A percentile compares a stretch with the other conserved stretches of the same genome.
These are phyloP conservation scores for Gymnopilus dilepis DNA, from an alignment of 768 basidiomycete genomes.

Conservation along the genomic window DNA sequence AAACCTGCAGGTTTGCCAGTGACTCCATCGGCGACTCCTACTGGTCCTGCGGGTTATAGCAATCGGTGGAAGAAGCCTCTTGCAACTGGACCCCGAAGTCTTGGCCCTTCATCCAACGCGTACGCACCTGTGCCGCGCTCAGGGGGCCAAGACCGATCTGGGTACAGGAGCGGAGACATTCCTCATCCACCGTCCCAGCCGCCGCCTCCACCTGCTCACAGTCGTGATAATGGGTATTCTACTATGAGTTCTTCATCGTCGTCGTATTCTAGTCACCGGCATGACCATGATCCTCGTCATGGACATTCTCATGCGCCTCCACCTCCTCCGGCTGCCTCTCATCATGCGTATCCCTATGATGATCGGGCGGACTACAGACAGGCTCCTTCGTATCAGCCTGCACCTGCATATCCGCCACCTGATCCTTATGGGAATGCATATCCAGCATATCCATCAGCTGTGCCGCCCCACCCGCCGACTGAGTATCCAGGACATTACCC, in stretches of 20 bases:
- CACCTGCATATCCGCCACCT: slow-evolving; percentile 22
- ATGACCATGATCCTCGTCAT: slow-evolving; percentile 1
- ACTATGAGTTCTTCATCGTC: slow-evolving; percentile 2
- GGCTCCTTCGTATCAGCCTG: slow-evolving; percentile 16
- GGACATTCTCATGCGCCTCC: background rate
- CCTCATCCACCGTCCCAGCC: slow-evolving; percentile 7
- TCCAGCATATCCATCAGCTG: slow-evolving; percentile 6
- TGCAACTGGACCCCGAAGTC: slow-evolving; percentile 34
- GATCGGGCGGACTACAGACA: slow-evolving; percentile 23
- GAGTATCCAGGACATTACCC: slow-evolving; percentile 17
- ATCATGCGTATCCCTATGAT: slow-evolving; percentile 18
- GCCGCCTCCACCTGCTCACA: background rate
- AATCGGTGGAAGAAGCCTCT: slow-evolving; percentile 32
- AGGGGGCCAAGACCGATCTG: slow-evolving; percentile 33
- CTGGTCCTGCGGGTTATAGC: slow-evolving; percentile 6
- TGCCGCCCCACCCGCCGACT: slow-evolving; percentile 14
- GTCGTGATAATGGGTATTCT: background rate
- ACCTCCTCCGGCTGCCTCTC: slow-evolving; percentile 1
- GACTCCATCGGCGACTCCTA: slow-evolving; percentile 9
- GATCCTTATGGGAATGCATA: slow-evolving; percentile 24
- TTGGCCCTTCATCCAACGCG: slow-evolving; percentile 30
- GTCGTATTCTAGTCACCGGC: slow-evolving; percentile 1
- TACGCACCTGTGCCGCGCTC: slow-evolving; percentile 31
- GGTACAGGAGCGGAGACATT: slow-evolving; percentile 33
- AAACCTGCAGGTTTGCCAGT: slow-evolving; percentile 18